phyloP scores from a whole-genome alignment of 306 rosid genomes.

The Neltuma alba region DNA sequence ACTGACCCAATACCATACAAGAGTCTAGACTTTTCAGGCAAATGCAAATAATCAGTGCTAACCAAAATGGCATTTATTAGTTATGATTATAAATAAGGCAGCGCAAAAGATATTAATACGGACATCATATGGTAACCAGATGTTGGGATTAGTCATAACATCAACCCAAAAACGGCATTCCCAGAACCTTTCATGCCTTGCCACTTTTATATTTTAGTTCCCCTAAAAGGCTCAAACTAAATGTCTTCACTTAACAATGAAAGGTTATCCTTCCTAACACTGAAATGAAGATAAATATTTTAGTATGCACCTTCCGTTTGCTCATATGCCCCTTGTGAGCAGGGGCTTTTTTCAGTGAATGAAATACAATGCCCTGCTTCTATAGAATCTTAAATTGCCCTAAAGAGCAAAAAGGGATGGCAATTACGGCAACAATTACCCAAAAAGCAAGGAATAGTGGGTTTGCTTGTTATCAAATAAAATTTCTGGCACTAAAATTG shows the following conservation, averaged over 20 bases:
- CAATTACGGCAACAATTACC: not conserved
- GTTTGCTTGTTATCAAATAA: not conserved
- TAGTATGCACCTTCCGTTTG: not conserved
- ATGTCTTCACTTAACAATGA: too few relatives aligned
- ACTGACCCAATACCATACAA: not conserved
- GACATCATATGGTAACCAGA: not conserved
- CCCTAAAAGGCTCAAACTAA: not conserved
- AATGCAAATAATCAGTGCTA: conserved; percentile 1
- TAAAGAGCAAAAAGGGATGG: not conserved
- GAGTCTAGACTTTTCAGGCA: conserved; percentile 1
- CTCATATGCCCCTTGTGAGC: not conserved
- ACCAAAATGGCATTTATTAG: not conserved
- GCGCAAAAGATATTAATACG: not conserved
- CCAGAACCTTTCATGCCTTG: conserved; percentile 1
- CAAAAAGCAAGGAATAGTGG: not conserved
- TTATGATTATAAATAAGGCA: not conserved
- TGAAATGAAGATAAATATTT: conserved; percentile 8
- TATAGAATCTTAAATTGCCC: conserved; percentile 4
- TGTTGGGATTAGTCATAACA: not conserved
- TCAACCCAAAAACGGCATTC: not conserved
- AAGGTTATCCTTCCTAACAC: not conserved
- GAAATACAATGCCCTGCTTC: not conserved
- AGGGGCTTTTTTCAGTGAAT: not conserved
- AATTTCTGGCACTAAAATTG: not conserved
- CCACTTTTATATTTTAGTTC: not conserved